phyloP scores from a whole-genome alignment of 2,329 filamentous ascomycete species.

The Alternaria metachromatica region DNA sequence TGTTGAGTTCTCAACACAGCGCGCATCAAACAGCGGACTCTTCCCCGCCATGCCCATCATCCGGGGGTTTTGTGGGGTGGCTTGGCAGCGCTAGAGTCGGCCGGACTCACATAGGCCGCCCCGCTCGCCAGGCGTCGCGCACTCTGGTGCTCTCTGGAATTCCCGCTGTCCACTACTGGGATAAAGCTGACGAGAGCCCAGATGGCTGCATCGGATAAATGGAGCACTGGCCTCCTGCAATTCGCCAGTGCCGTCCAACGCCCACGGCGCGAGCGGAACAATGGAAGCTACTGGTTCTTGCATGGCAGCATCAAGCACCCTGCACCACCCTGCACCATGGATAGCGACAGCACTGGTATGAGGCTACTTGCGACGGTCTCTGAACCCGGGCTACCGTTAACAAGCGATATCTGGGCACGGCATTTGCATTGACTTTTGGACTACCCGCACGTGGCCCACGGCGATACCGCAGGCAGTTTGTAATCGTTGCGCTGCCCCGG shows the following conservation, averaged over 20 bases:
- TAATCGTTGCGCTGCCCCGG: background rate
- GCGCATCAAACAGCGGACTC: background rate
- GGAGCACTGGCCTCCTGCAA: constrained; percentile 31
- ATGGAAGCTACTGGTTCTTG: constrained; percentile 16
- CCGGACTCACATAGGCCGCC: constrained; percentile 3
- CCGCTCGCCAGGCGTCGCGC: constrained; percentile 5
- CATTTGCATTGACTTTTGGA: background rate
- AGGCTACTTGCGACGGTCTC: constrained; percentile 4
- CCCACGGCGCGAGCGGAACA: constrained; percentile 18
- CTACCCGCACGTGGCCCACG: constrained; percentile 2
- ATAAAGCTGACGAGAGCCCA: constrained; percentile 27
- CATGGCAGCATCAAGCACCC: background rate
- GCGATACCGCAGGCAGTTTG: background rate
- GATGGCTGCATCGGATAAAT: constrained; percentile 38
- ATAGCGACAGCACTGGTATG: background rate
- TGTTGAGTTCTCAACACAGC: background rate
- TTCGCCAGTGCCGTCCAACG: constrained; percentile 28
- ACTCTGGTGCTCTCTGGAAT: background rate
- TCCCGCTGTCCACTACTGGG: constrained; percentile 17
- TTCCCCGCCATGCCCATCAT: constrained; percentile 4
- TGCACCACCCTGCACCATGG: background rate
- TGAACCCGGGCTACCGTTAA: constrained; percentile 10
- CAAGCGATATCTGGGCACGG: background rate
- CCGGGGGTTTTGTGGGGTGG: constrained; percentile 9
- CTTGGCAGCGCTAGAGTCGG: constrained; percentile 17